Evolutionary conservation across 2,329 filamentous ascomycete species (phyloP), one percentile per base, ranked within the genome.

Genomic region (Westerdykella sp.): DNA sequence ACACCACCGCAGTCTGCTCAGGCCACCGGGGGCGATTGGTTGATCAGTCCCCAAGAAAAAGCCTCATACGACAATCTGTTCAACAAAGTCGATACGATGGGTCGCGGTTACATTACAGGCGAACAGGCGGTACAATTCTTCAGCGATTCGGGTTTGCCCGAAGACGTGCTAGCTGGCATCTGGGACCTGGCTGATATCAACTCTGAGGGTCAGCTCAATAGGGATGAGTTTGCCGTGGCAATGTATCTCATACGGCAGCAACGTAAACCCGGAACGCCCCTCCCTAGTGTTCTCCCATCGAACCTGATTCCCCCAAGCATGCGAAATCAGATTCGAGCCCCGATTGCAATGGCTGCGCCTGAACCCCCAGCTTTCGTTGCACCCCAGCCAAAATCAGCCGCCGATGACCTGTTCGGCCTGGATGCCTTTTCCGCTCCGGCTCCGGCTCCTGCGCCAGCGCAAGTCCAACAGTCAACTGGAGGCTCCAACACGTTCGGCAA

Each of bases 111-210:
- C 56, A 91, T 98, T 52, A 94, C 84, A 25, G 93, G 93, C 51
- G 91, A 97, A 57, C 89, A 97, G 67, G 93, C 91, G 2, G 93
- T 97, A 7, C 78, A 81, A 7, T 98, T 97, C 70, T 87, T 98
- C 66, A 91, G 86, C 63, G 89, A 95, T 66, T 95, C 91, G 1
- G 85, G 87, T 44, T 76, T 98, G 12, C 80, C 87, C 1, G 91
- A 97, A 62, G 91, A 96, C 57, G 81, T 80, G 9, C 74, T 98
- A 41, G 93, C 93, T 23, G 87, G 94, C 57, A 95, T 98, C 50
- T 98, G 93, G 93, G 93, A 98, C 65, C 79, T 98, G 23, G 85
- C 93, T 12, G 93, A 98, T 68, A 88, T 96, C 67, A 88, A 87
- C 60, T 93, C 88, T 6, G 85, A 90, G 54, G 93, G 93, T 10